A percentile compares a stretch with the other conserved stretches of the same genome.
phyloP scores from a whole-genome alignment of 2,329 filamentous ascomycete genomes.

The Coccinonectria pachysandricola region DNA sequence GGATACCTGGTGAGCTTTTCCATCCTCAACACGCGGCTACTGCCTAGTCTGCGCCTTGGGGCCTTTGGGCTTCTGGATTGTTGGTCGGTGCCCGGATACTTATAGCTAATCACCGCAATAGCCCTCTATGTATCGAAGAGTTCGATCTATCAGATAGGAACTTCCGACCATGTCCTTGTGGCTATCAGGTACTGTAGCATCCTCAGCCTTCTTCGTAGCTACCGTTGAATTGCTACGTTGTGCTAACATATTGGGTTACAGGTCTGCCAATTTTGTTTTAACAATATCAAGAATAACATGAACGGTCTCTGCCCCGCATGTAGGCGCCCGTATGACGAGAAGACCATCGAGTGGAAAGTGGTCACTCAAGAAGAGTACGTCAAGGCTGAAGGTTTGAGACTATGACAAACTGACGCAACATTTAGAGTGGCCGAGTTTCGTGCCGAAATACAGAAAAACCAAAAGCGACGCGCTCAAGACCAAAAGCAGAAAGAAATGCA shows the following conservation, averaged over 20 bases:
- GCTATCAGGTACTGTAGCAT: constrained; percentile 72
- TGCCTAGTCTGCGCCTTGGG: constrained; percentile 11
- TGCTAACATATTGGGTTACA: constrained; percentile 27
- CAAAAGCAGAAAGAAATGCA: constrained; percentile 88
- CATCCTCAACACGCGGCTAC: constrained; percentile 3
- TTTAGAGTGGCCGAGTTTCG: constrained; percentile 62
- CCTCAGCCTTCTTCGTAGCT: background rate
- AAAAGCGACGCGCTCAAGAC: constrained; percentile 78
- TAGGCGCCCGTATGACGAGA: constrained; percentile 88
- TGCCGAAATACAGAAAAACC: constrained; percentile 74
- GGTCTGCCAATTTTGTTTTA: constrained; percentile 99
- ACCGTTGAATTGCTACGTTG: constrained; percentile 10
- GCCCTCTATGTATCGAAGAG: constrained; percentile 96
- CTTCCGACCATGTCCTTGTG: constrained; percentile 93
- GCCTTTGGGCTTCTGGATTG: too few species aligned
- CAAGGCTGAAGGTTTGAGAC: constrained; percentile 1
- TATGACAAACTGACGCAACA: constrained; percentile 11
- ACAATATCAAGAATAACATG: constrained; percentile 97
- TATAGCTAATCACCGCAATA: constrained; percentile 31
- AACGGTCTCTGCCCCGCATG: constrained; percentile 97
- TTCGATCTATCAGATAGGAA: constrained; percentile 96
- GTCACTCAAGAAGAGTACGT: constrained; percentile 90
- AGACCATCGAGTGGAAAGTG: constrained; percentile 93
- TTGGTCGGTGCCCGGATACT: too few species aligned
- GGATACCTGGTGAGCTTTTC: constrained; percentile 49